These are phyloP conservation scores for Plasmopara halstedii DNA, from an alignment of 352 stramenopile species.

Conservation along the genomic window DNA sequence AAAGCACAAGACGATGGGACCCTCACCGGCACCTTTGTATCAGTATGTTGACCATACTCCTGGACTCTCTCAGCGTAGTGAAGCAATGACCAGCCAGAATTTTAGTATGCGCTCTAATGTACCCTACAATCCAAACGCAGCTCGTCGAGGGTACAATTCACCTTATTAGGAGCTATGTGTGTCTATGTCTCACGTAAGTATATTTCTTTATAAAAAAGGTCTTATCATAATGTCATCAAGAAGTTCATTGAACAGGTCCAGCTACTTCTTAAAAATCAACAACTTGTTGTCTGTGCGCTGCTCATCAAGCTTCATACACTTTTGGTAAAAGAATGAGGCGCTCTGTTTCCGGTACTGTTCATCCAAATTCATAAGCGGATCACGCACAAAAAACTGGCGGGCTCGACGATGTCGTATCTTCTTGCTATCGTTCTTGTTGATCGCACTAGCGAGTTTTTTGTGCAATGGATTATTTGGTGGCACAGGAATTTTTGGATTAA, in stretches of 20 bases:
- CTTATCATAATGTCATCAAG: neutral
- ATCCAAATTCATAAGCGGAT: slow-evolving; percentile 36
- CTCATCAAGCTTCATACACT: slow-evolving; percentile 26
- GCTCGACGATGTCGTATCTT: slow-evolving; percentile 38
- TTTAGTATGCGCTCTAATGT: slow-evolving; percentile 30
- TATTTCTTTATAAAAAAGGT: neutral
- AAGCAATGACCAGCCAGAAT: slow-evolving; percentile 21
- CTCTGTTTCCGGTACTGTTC: slow-evolving; percentile 27
- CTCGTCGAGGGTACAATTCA: slow-evolving; percentile 29
- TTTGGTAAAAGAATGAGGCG: slow-evolving; percentile 29
- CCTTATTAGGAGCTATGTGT: slow-evolving; percentile 21
- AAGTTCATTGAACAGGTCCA: slow-evolving; percentile 3
- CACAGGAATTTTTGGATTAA: slow-evolving; percentile 54
- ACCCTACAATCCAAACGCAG: slow-evolving; percentile 15
- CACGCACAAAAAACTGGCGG: slow-evolving; percentile 66
- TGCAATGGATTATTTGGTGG: slow-evolving; percentile 62
- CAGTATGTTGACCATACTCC: slow-evolving; percentile 21
- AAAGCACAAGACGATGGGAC: slow-evolving; percentile 9
- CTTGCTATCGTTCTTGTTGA: slow-evolving; percentile 42
- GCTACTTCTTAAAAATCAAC: slow-evolving; percentile 28
- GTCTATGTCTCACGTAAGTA: slow-evolving; percentile 8
- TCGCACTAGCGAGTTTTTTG: slow-evolving; percentile 58
- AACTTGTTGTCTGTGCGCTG: slow-evolving; percentile 12
- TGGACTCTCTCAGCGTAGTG: slow-evolving; percentile 15
- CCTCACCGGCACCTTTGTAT: slow-evolving; percentile 15